Evolutionary conservation across 768 basidiomycete species (phyloP).

Genomic region (Auricularia sp.): DNA sequence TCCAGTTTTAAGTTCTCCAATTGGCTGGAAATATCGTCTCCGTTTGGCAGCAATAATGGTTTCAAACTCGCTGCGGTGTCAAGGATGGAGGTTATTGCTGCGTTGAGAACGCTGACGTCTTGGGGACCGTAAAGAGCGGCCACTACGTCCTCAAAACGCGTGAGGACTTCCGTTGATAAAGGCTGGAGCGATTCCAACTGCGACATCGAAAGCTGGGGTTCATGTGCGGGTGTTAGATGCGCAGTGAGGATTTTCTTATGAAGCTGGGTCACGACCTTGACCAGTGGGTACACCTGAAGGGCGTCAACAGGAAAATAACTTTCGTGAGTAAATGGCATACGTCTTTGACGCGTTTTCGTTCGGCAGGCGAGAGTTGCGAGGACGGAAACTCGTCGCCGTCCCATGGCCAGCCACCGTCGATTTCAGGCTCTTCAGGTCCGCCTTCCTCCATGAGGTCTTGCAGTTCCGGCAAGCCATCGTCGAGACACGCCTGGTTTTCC

Average conservation of each 20-base stretch:
- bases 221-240: slow-evolving; percentile 26
- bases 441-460: slow-evolving; percentile 39
- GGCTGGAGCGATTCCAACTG: slow-evolving; percentile 43
- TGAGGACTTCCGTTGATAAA: slow-evolving; percentile 42
- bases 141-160: slow-evolving; percentile 55
- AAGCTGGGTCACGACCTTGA: slow-evolving; percentile 50
- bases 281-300: slow-evolving; percentile 44
- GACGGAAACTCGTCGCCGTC: slow-evolving; percentile 22
- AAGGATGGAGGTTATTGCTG: slow-evolving; percentile 31
- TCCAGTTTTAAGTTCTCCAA: slow-evolving; percentile 18
- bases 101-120: slow-evolving; percentile 31
- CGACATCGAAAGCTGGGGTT: slow-evolving; percentile 16
- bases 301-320: not conserved
- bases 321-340: not conserved
- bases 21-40: slow-evolving; percentile 17
- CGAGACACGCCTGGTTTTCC: slow-evolving; percentile 44
- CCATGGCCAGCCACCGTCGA: slow-evolving; percentile 61
- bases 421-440: slow-evolving; percentile 29
- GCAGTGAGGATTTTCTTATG: slow-evolving; percentile 53
- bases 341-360: slow-evolving; percentile 34
- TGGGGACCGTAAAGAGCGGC: slow-evolving; percentile 61
- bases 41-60: slow-evolving; percentile 14
- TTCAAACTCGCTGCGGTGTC: slow-evolving; percentile 18
- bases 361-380: slow-evolving; percentile 33
- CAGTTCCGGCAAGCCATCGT: slow-evolving; percentile 53